Percentiles rank a stretch among this genome's conserved stretches.
Evolutionary conservation across 2,329 filamentous ascomycete genomes (phyloP).

Genomic region (Epichloe uncinata): DNA sequence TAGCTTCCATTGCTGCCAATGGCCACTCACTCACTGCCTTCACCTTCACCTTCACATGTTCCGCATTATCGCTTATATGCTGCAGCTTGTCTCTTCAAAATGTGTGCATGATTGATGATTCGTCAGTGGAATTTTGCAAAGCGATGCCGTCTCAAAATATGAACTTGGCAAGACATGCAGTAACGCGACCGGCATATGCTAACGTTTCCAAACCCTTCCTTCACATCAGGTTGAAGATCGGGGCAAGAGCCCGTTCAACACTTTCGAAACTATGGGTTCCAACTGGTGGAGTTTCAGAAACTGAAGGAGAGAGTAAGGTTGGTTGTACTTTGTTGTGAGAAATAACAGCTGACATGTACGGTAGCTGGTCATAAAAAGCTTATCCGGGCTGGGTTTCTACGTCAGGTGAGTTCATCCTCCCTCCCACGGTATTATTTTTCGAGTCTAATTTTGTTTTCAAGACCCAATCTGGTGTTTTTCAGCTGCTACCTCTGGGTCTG

Average conservation of each 20-base stretch:
- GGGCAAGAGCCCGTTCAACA: constrained; percentile 15
- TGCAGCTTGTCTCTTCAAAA: background rate
- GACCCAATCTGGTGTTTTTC: constrained; percentile 83
- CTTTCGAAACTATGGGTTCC: constrained; percentile 72
- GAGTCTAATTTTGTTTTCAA: constrained; percentile 19
- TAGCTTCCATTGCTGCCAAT: background rate
- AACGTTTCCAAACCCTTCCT: constrained; percentile 12
- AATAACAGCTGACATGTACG: constrained; percentile 9
- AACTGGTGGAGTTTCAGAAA: constrained; percentile 51
- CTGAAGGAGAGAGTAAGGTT: constrained; percentile 37
- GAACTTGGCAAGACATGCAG: constrained; percentile 5
- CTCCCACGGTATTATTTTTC: constrained; percentile 1
- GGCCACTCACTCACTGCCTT: too few relatives aligned
- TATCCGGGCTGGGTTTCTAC: constrained; percentile 57
- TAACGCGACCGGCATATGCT: constrained; percentile 3
- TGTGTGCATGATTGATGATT: background rate
- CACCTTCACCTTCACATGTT: background rate
- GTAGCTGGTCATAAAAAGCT: constrained; percentile 54
- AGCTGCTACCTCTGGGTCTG: constrained; percentile 75
- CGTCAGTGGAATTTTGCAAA: background rate
- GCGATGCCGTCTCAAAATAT: constrained; percentile 10
- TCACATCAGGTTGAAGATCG: constrained; percentile 3
- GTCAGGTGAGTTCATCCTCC: constrained; percentile 41
- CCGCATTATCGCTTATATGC: background rate
- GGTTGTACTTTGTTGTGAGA: background rate